These are phyloP conservation scores for Fomitopsis palustris DNA, from an alignment of 1,284 basidiomycete species.

Conservation along the genomic window DNA sequence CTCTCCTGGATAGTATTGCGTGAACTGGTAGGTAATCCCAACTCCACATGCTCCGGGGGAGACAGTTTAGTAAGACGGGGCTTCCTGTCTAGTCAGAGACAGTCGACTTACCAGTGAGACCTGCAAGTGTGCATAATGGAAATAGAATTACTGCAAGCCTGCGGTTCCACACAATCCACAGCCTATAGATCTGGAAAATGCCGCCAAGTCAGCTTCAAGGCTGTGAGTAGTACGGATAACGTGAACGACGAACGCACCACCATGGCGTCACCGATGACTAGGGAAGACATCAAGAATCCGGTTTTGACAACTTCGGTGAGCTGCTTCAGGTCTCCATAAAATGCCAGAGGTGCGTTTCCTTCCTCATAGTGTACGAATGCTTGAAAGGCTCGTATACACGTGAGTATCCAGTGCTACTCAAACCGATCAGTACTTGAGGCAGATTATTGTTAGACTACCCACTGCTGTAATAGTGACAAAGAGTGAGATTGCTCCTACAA, in stretches of 20 bases:
- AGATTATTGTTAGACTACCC: no score
- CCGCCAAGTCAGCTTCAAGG: neutral
- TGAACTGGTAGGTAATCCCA: neutral
- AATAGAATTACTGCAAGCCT: neutral
- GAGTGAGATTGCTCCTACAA: no score
- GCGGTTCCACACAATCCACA: constrained; percentile 1
- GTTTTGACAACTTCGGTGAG: constrained; percentile 5
- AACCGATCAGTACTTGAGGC: no score
- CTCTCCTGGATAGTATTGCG: neutral
- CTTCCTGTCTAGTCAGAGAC: neutral
- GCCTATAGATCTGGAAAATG: neutral
- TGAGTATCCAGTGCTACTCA: neutral
- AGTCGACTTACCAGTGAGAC: neutral
- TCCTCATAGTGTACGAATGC: neutral
- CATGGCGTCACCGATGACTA: constrained; percentile 2
- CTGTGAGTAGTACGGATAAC: neutral
- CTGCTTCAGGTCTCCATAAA: neutral
- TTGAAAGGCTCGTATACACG: neutral
- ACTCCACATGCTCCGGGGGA: neutral
- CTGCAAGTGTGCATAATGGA: neutral
- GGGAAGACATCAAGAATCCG: neutral
- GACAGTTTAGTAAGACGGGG: neutral
- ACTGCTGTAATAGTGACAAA: no score
- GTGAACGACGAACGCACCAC: neutral
- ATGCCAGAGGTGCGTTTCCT: neutral